Evolutionary conservation across 305 asterid species (phyloP).

Genomic region (Fraxinus sp.): DNA sequence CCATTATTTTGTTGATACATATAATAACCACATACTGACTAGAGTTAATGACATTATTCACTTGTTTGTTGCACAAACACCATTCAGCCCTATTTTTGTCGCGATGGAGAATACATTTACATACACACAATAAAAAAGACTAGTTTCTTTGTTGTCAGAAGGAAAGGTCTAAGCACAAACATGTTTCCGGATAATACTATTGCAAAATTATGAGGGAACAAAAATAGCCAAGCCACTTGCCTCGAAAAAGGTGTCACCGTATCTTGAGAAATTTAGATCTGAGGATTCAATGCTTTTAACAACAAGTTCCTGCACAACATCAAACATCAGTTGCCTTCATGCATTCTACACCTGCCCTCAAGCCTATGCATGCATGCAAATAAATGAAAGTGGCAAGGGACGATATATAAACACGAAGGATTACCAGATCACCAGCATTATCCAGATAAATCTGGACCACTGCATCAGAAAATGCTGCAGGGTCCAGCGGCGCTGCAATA

Average conservation of each 20-base stretch:
- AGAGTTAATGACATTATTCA: neutral
- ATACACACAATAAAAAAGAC: neutral
- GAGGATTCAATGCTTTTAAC: constrained; percentile 82
- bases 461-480: constrained; percentile 99
- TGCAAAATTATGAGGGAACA: neutral
- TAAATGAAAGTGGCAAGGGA: neutral
- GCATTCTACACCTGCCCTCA: neutral
- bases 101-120: neutral
- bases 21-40: neutral
- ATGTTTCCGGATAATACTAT: neutral
- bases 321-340: constrained; percentile 13
- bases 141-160: neutral
- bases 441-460: constrained; percentile 99
- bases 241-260: constrained; percentile 98
- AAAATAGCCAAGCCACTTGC: constrained; percentile 26
- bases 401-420: neutral
- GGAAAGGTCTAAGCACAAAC: neutral
- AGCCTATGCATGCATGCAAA: neutral
- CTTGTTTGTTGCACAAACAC: neutral
- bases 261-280: constrained; percentile 88
- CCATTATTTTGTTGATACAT: neutral
- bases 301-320: constrained; percentile 76
- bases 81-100: neutral
- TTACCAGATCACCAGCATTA: constrained; percentile 99
- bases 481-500: constrained; percentile 98